Base-by-base conservation (phyloP, 495 filamentous ascomycete species). In the Thermothielavioides terrestris region DNA sequence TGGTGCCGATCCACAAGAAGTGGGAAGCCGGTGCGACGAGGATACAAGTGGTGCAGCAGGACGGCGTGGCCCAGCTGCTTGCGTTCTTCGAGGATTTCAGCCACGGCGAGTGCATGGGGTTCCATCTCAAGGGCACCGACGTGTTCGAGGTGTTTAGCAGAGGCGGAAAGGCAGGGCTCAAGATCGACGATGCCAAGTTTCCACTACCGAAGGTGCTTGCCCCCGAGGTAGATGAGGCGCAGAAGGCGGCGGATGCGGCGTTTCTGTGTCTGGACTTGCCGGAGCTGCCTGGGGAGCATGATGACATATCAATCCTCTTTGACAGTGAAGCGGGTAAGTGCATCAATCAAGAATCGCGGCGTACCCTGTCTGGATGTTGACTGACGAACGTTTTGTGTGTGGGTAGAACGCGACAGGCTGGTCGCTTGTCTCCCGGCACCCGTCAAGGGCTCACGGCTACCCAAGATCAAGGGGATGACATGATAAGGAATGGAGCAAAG, bases 1-100 rank as follows among this genome's bases (percentile, higher is more conserved):
- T 92, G 20, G 85, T 91, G n/a, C 87, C 86, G 1, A 87, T 91
- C 42, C 81, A 89, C 66, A 94, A 94, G 69, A 89, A 86, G 62
- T 91, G 87, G 86, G 86, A 91, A 58, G 84, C 88, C 2, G 77
- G 70, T 10, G 68, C 71, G 27, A 83, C 85, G 11, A 79, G 89
- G 14, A 68, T 95, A 20, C 89, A 94, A 63, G 70, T 95, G 31
- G 77, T 95, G 20, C 73, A 78, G 46, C 83, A 83, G 39, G 82
- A 85, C 35, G 85, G 79, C 61, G 74, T 80, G 25, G 65, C 81
- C 3, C 87, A 94, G 57, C 66, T 95, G 15, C 64, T 91, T 7
- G 88, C 82, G 23, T 95, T 92, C 68, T 88, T 94, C 60, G 76
- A 83, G 42, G 83, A 86, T 42, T 94, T 90, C 65, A 77, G 77